These are phyloP conservation scores for Saccharum officinarum DNA, from an alignment of 176 grass and related monocot genomes.

Conservation along the genomic window DNA sequence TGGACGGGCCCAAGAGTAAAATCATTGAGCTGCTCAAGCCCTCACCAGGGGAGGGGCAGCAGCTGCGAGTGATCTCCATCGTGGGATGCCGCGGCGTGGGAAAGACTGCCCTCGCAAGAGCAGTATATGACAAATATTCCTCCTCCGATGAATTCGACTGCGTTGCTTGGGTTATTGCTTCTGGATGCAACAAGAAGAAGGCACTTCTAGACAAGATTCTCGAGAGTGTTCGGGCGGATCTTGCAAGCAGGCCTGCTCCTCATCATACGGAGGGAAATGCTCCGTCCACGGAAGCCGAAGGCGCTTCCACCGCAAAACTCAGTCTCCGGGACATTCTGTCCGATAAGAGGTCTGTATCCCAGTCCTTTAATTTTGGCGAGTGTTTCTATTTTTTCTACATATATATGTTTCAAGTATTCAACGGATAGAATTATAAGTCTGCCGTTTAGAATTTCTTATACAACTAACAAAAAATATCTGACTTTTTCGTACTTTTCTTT, in stretches of 20 bases:
- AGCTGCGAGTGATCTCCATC: conserved; percentile 17
- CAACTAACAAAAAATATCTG: neutral
- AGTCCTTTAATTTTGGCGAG: neutral
- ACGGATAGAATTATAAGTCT: neutral
- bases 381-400: neutral
- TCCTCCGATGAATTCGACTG: neutral
- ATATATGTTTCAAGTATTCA: neutral
- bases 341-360: neutral
- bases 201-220: neutral
- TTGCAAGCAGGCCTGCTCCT: neutral
- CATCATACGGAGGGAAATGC: neutral
- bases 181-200: neutral
- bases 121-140: neutral
- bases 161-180: neutral
- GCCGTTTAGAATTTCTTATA: neutral
- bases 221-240: neutral
- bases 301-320: neutral
- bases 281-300: neutral
- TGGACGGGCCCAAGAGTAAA: neutral
- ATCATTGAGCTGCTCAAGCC: neutral
- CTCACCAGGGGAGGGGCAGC: neutral
- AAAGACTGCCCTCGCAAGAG: conserved; percentile 15
- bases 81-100: conserved; percentile 19
- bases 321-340: neutral
- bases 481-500: neutral